Evolutionary conservation across 2,329 filamentous ascomycete species (phyloP).

Genomic region (Lizonia empirigonia): DNA sequence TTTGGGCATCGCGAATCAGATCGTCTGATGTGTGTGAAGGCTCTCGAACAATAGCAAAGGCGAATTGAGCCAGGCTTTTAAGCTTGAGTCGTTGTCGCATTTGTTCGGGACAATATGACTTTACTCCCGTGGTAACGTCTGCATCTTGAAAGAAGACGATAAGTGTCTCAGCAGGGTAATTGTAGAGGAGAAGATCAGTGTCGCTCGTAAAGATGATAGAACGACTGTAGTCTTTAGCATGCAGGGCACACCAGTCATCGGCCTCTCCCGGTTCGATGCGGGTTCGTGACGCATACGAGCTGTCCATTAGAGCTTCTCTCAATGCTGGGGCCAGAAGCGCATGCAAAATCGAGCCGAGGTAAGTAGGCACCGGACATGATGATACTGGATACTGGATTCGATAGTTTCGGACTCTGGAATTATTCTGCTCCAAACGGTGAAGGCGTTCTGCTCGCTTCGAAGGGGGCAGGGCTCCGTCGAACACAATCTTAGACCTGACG

Average conservation of each 20-base stretch:
- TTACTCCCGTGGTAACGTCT: constrained; percentile 45
- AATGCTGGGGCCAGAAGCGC: constrained; percentile 79
- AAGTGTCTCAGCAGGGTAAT: constrained; percentile 65
- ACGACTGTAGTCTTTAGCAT: constrained; percentile 61
- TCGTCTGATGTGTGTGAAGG: constrained; percentile 38
- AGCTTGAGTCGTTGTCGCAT: constrained; percentile 56
- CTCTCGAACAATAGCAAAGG: constrained; percentile 48
- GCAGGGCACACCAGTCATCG: constrained; percentile 76
- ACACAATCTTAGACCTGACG: constrained; percentile 68
- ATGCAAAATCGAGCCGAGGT: constrained; percentile 53
- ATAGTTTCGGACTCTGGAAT: constrained; percentile 61
- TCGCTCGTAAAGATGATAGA: constrained; percentile 79
- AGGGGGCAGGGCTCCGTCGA: constrained; percentile 79
- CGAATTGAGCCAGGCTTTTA: constrained; percentile 46
- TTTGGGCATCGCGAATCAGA: constrained; percentile 31
- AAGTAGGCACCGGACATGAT: constrained; percentile 36
- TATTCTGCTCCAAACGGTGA: constrained; percentile 63
- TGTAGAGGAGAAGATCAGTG: constrained; percentile 80
- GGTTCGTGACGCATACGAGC: constrained; percentile 50
- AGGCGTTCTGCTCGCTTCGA: constrained; percentile 68
- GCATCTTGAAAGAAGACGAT: constrained; percentile 74
- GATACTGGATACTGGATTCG: constrained; percentile 42
- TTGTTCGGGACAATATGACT: constrained; percentile 50
- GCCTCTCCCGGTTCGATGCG: constrained; percentile 81
- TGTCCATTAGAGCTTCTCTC: constrained; percentile 69